Base-by-base conservation (phyloP, 768 basidiomycete genomes). In the Tylopilus cervinicoccineus region DNA sequence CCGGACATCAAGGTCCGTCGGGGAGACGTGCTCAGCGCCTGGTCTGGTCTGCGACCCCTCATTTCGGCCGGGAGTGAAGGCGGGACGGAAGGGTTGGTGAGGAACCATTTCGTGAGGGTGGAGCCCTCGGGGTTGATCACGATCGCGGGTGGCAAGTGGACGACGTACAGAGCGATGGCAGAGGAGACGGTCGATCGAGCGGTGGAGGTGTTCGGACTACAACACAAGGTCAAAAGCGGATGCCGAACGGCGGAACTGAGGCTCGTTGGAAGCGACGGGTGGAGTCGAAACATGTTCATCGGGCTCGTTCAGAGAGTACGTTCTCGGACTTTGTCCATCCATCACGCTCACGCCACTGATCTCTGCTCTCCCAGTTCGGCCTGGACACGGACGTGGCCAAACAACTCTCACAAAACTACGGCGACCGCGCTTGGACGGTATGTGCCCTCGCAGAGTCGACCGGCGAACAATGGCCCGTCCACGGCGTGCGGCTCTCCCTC, bases 71-170 rank as follows among this genome's bases (percentile, higher is more conserved):
- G 89, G 1, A 66, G 65, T 42, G 84, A 81, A 29, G 76, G 79
- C 55, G 77, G 78, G 62, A 96, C 94, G 16, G 84, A 94, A 69
- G 86, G 86, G 0, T 72, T 99, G 44, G 95, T 99, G 17, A 72
- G 95, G 61, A 97, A 86, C 63, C 95, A 98, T 70, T 79, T 99
- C 78, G 88, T 96, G 55, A 78, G 93, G 62, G 81, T 92, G 28
- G 81, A 79, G 34, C 77, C 79, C 39, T 81, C 81, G 52, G 93
- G 93, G 16, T 72, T 99, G 58, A 69, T 99, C 51, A 97, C 94
- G 24, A 93, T 97, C 58, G 93, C 91, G 3, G 95, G 95, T 16
- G 95, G 95, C 5, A 99, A 99, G 69, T 99, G 95, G 95, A 99
- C 95, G 50, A 97, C 95, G 40, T 99, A 97, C 72, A 75, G 89